Evolutionary conservation across 805 yeast species (phyloP).

Genomic region (Pichia nakasei): DNA sequence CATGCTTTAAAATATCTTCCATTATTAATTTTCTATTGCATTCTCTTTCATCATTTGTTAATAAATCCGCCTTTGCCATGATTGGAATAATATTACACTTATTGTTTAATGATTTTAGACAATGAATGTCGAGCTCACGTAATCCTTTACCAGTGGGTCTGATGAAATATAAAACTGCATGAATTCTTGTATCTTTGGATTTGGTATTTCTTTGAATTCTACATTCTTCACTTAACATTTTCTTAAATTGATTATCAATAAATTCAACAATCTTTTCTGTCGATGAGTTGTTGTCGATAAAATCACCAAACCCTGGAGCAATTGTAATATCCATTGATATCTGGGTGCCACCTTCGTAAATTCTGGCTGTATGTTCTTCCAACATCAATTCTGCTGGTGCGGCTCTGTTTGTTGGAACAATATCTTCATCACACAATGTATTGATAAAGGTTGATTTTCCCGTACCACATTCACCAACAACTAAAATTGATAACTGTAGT

Average conservation of each 20-base stretch:
- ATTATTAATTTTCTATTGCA: slow-evolving; percentile 38
- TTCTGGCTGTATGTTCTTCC: slow-evolving; percentile 27
- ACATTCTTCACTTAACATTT: slow-evolving; percentile 66
- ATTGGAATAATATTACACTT: slow-evolving; percentile 79
- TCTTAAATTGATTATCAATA: slow-evolving; percentile 69
- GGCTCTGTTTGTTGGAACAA: slow-evolving; percentile 34
- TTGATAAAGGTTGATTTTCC: slow-evolving; percentile 77
- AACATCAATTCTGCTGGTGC: slow-evolving; percentile 23
- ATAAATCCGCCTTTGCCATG: slow-evolving; percentile 69
- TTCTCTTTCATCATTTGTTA: slow-evolving; percentile 43
- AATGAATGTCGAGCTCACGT: slow-evolving; percentile 58
- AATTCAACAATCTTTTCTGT: slow-evolving; percentile 56
- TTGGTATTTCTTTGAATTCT: slow-evolving; percentile 36
- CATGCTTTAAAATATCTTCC: slow-evolving; percentile 29
- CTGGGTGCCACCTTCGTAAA: slow-evolving; percentile 39
- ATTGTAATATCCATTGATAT: slow-evolving; percentile 53
- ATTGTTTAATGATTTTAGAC: slow-evolving; percentile 56
- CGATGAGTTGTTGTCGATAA: slow-evolving; percentile 50
- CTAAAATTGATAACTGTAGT: slow-evolving; percentile 39
- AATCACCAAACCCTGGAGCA: slow-evolving; percentile 68
- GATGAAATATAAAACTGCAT: slow-evolving; percentile 77
- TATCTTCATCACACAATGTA: slow-evolving; percentile 55
- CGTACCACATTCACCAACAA: slow-evolving; percentile 52
- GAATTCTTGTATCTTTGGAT: slow-evolving; percentile 62
- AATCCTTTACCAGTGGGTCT: slow-evolving; percentile 61